phyloP scores from a whole-genome alignment of 345 rosid species.

The Acer saccharum region DNA sequence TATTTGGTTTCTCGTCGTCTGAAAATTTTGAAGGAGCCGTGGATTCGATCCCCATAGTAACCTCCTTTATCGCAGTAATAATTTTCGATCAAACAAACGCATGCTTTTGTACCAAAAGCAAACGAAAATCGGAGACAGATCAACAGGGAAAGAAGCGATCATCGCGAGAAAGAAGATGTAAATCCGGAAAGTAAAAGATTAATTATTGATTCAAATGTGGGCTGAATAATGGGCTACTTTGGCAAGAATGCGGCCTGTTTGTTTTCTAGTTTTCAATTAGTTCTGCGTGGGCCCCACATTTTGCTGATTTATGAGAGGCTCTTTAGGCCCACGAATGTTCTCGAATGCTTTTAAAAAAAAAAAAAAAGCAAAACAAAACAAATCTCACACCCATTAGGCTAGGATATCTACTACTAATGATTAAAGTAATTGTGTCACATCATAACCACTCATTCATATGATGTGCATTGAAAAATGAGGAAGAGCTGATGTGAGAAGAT shows the following conservation, averaged over 20 bases:
- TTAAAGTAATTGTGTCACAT: too few species aligned
- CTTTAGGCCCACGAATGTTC: too few species aligned
- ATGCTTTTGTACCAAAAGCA: neutral
- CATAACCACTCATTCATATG: too few species aligned
- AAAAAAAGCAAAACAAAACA: too few species aligned
- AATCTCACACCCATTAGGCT: too few species aligned
- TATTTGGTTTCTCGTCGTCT: neutral
- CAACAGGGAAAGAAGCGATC: too few species aligned
- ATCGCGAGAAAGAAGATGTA: neutral
- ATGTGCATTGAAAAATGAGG: too few species aligned
- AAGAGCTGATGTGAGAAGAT: too few species aligned
- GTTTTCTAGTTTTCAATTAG: neutral
- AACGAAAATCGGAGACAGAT: neutral
- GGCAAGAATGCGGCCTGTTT: neutral
- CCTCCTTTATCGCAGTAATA: neutral
- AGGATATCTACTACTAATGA: too few species aligned
- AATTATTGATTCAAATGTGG: neutral
- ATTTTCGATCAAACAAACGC: neutral
- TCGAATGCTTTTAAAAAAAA: too few species aligned
- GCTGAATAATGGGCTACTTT: neutral
- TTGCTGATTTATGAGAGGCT: neutral
- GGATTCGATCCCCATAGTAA: neutral
- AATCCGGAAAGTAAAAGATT: neutral
- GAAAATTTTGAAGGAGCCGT: neutral
- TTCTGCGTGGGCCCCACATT: neutral